Base-by-base conservation (phyloP, 2,329 filamentous ascomycete genomes). In the Penicillium frequentans region DNA sequence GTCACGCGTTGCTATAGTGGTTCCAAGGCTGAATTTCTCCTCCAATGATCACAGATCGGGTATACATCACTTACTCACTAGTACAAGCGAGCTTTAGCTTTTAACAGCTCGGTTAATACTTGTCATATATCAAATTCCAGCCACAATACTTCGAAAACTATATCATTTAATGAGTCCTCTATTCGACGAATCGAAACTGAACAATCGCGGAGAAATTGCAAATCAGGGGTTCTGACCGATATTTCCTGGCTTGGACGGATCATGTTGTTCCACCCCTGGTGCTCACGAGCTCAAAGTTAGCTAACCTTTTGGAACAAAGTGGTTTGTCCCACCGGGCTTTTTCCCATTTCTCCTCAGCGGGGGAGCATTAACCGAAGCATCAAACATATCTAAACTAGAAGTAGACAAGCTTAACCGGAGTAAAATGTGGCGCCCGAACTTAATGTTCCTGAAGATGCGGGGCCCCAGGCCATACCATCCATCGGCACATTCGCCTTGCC, bases 251-350 rank as follows among this genome's bases (percentile, higher is more conserved):
- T 23, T 23, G 19, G 4, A 42, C 39, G 39, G 39, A 23, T 19
- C n/a, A n/a, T 13, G 37, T 21, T 42, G 19, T 42, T 42, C 37
- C 37, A 21, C 29, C 29, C 44, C 26, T 42, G 19, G 11, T 6
- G 19, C 19, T 48, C 29, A n/a, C 27, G 23, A 48, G 27, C 19
- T 13, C 37, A 49, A 1, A 21, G 8, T 11, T 11, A 24, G 14
- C 43, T 42, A 42, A 23, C n/a, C 7, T 26, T 26, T 26, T 26
- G 26, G 26, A 8, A 26, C 26, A n/a, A 39, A 52, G 21, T 8
- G 26, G 11, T 19, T 52, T 42, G 55, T 62, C 51, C 62, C 62
- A 45, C 63, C 61, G 62, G 61, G 55, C 27, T 58, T 63, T 64
- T 61, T 39, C 56, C 58, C 19, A 52, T 56, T 57, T 50, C 24